phyloP scores from a whole-genome alignment of 177 flowering plant species.

The Vitis hybrid region DNA sequence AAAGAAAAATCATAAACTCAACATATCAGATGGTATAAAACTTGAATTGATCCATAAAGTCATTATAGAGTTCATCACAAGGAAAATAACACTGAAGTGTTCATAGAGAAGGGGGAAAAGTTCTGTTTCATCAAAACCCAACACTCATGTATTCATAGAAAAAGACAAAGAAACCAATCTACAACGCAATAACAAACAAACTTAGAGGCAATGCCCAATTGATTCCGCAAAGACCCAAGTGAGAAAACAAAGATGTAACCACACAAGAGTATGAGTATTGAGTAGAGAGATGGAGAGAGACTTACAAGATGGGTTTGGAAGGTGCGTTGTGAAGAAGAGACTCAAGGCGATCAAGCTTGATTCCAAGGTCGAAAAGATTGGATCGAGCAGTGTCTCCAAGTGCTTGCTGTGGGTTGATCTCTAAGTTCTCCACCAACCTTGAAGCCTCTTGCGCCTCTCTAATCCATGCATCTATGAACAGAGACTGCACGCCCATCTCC shows the following conservation, averaged over 20 bases:
- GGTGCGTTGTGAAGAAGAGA: conserved; percentile 32
- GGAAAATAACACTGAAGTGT: no score
- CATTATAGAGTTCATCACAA: no score
- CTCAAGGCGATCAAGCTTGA: conserved; percentile 32
- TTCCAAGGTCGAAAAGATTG: conserved; percentile 26
- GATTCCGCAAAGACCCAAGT: neutral
- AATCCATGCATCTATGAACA: conserved; percentile 24
- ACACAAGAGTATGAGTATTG: neutral
- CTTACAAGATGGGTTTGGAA: conserved; percentile 28
- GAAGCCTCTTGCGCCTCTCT: conserved; percentile 28
- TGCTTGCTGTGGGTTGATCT: conserved; percentile 11
- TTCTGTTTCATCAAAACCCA: no score
- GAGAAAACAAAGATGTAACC: neutral
- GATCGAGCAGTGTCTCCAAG: conserved; percentile 15
- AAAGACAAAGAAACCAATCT: no score
- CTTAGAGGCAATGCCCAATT: no score
- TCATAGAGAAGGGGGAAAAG: no score
- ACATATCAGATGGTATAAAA: no score
- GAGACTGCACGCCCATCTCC: neutral
- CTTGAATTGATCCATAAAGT: no score
- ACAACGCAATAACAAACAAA: no score
- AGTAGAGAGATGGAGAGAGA: neutral
- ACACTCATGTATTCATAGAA: no score
- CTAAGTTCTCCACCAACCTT: conserved; percentile 24
- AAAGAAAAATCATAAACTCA: no score